phyloP scores from a whole-genome alignment of 2,329 filamentous ascomycete genomes.

The Curvularia sp. region DNA sequence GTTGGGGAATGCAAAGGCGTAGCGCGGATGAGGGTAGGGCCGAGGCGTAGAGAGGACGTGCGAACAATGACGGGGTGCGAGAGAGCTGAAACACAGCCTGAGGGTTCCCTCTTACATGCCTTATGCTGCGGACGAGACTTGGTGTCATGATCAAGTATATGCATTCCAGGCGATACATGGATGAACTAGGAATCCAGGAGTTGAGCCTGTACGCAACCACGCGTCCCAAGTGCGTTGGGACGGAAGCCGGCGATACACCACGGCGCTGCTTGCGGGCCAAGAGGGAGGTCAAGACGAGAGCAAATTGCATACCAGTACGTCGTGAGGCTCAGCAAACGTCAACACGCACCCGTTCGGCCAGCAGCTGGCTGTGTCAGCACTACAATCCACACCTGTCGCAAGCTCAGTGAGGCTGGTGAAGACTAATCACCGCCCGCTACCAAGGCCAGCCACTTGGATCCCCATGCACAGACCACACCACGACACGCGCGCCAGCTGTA shows the following conservation, averaged over 20 bases:
- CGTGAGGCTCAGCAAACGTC: neutral
- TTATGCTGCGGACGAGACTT: neutral
- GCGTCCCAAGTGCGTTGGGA: no score
- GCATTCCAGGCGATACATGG: neutral
- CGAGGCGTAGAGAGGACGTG: neutral
- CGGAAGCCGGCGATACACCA: no score
- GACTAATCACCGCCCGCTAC: slow-evolving; percentile 9
- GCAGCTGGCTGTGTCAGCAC: slow-evolving; percentile 20
- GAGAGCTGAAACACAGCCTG: slow-evolving; percentile 2
- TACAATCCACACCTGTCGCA: slow-evolving; percentile 17
- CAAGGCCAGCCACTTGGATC: slow-evolving; percentile 18
- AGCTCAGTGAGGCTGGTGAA: slow-evolving; percentile 34
- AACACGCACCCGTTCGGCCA: neutral
- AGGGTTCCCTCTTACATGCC: neutral
- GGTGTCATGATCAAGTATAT: neutral
- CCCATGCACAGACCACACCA: slow-evolving; percentile 4
- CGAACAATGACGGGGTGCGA: neutral
- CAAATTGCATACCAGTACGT: neutral
- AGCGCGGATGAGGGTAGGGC: slow-evolving; percentile 2
- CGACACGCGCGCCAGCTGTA: slow-evolving; percentile 3
- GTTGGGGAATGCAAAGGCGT: neutral
- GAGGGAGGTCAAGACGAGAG: neutral
- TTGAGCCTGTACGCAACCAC: no score
- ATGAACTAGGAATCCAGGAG: no score
- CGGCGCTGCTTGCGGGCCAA: neutral